Conservation (phyloP, 2,329 filamentous ascomycete genomes). For the Trematosphaeria pertusa region DNA sequence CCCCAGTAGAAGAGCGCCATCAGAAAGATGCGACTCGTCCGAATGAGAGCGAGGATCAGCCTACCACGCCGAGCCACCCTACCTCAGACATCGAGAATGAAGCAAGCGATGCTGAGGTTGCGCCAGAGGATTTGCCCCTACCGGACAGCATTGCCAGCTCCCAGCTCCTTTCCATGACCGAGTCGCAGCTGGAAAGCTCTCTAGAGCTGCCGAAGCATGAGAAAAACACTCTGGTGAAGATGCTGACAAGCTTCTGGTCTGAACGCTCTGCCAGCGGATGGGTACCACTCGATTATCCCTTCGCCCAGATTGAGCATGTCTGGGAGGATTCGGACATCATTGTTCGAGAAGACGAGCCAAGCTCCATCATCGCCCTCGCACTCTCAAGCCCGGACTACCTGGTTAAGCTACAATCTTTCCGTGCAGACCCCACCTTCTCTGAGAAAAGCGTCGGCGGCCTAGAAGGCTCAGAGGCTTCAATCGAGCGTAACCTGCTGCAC, state of each 20-base stretch:
- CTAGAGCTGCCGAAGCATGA: constrained; percentile 89
- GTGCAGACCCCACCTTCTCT: constrained; percentile 41
- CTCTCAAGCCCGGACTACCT: constrained; percentile 88
- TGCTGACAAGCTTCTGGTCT: constrained; percentile 97
- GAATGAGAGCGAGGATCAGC: constrained; percentile 33
- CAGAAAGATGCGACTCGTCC: constrained; percentile 21
- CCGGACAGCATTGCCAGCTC: constrained; percentile 67
- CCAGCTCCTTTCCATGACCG: constrained; percentile 58
- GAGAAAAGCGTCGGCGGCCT: constrained; percentile 28
- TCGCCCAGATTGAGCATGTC: constrained; percentile 83
- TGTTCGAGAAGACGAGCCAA: constrained; percentile 95
- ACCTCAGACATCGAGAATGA: constrained; percentile 61
- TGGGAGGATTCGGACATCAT: constrained; percentile 98
- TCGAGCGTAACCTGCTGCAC: constrained; percentile 85
- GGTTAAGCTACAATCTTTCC: constrained; percentile 75
- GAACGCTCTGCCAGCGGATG: constrained; percentile 96
- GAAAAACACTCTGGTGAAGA: constrained; percentile 91
- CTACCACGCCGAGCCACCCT: constrained; percentile 38
- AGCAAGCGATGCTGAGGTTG: constrained; percentile 74
- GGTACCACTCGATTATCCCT: constrained; percentile 89
- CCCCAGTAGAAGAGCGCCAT: constrained; percentile 43
- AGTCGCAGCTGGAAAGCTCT: constrained; percentile 64
- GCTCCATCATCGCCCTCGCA: constrained; percentile 92
- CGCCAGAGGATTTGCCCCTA: constrained; percentile 71
- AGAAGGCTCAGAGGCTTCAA: constrained; percentile 66